Base-by-base conservation (phyloP, 441 rosid species). In the Populus hybrid region DNA sequence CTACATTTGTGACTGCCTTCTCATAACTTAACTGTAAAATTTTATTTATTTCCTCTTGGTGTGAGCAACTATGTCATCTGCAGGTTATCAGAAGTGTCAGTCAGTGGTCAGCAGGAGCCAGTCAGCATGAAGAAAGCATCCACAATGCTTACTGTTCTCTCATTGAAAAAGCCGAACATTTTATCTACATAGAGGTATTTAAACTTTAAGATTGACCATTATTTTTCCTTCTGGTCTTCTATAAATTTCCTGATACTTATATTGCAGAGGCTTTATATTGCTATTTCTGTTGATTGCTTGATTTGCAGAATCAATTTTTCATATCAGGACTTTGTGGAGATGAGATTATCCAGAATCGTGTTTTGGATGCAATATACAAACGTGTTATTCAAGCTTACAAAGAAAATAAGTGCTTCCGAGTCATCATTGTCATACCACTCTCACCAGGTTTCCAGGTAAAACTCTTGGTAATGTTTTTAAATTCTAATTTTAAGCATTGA, bases 281-380 rank as follows among this genome's bases (percentile, higher is more conserved):
- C 40, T 67, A 67, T 40, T 77, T 81, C 21, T 80, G 80, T 85
- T 78, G 85, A 73, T 78, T 65, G 78, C 78, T 53, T 74, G 76
- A 18, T 83, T 86, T 83, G 84, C 91, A 97, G 99, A 97, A 97
- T 88, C 99, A 97, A 76, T 97, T 97, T 86, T 97, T 97, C 86
- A 94, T 97, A 85, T 97, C 99, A 83, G 99, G 99, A 70, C 97
- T 97, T 78, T 86, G 88, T n/a, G 97, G 90, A 80, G 99, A 97
- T 79, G 99, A 94, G 79, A 84, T 88, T 30, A 88, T 97, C 73
- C 87, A 87, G 82, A 97, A 97, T 79, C 97, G 99, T 24, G 91
- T 97, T 35, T 82, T 93, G 69, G 95, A 94, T 85, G 93, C 98
- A 71, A 80, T 97, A 82, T 94, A 90, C 83, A 81, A 83, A 74